phyloP scores from a whole-genome alignment of 2,329 filamentous ascomycete genomes.

The Curvularia verruculosa region DNA sequence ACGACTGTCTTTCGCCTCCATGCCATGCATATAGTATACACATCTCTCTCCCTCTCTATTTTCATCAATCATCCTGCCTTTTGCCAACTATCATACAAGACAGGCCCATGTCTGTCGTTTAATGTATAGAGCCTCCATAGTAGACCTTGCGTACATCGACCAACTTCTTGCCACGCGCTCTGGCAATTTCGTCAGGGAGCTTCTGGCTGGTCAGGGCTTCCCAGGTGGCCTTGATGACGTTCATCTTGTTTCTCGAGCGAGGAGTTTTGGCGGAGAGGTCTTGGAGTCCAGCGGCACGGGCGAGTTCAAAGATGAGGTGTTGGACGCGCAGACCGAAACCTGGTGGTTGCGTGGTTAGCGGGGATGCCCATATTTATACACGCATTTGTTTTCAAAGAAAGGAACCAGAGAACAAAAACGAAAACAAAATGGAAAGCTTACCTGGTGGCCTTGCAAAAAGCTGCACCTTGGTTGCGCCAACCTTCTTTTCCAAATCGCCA shows the following conservation, averaged over 20 bases:
- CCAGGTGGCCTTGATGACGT: slow-evolving; percentile 91
- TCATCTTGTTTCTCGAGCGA: slow-evolving; percentile 93
- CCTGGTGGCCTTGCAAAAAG: slow-evolving; percentile 85
- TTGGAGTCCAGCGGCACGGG: slow-evolving; percentile 81
- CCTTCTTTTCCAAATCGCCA: slow-evolving; percentile 79
- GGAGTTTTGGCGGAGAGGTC: slow-evolving; percentile 85
- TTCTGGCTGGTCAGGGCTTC: slow-evolving; percentile 82
- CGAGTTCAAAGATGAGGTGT: slow-evolving; percentile 92
- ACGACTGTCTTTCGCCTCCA: background rate
- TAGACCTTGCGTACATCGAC: slow-evolving; percentile 97
- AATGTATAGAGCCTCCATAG: slow-evolving; percentile 71
- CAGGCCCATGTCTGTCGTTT: background rate
- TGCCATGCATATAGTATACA: slow-evolving; percentile 23
- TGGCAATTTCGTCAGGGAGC: slow-evolving; percentile 86
- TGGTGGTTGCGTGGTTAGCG: slow-evolving; percentile 46
- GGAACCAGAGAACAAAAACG: background rate
- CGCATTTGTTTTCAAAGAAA: background rate
- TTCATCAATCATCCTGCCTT: background rate
- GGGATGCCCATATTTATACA: background rate
- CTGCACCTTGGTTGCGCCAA: slow-evolving; percentile 84
- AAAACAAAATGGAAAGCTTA: slow-evolving; percentile 54
- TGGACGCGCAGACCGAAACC: slow-evolving; percentile 94
- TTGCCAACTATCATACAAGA: slow-evolving; percentile 19
- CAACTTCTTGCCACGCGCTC: slow-evolving; percentile 89
- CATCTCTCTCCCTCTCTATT: too few species aligned